Evolutionary conservation across 441 rosid species (phyloP), one percentile per base, ranked within the genome.

Genomic region (Cnidoscolus chayamansa): DNA sequence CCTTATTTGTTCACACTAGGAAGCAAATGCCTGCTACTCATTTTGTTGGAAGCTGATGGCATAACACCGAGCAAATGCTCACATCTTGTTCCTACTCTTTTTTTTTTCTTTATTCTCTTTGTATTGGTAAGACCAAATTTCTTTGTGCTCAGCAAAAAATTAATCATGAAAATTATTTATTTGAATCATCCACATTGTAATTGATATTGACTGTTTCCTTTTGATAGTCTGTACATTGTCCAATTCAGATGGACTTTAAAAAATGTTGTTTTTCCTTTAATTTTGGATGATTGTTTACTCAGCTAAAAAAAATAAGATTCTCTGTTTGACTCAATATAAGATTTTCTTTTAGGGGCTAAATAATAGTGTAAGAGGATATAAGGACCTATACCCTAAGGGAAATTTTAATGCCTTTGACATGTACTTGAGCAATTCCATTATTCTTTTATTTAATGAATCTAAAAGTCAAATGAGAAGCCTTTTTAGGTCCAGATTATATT

Each of bases 291-390:
- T 63, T 63, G 51, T 25, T 25, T 25, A 35, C 5, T 35, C 40
- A 35, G 5, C 5, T 4, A 35, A 35, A 35, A 35, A 35, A 25
- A 25, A 25, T 25, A 25, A 25, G 3, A 35, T 35, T 35, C 5
- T 35, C 40, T 35, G 40, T 4, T 63, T 43, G 13, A 63, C 16
- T 63, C 0, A 40, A 19, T 17, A 10, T 63, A 10, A 43, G 51
- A 43, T 43, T 40, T 17, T 8, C 9, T 61, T 68, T 10, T 37
- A 55, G 72, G 15, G n/a, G 72, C 53, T 17, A 20, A 69, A 43
- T 16, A 43, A 56, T 57, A 20, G 51, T 19, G 53, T 43, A 48
- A 20, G 7, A 40, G 35, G 54, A 69, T 53, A 19, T 56, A 15
- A 20, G 31, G 49, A 60, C 13, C 7, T 2, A 0, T 57, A 20